phyloP scores from a whole-genome alignment of 306 rosid species.

The Carpinus fangiana region DNA sequence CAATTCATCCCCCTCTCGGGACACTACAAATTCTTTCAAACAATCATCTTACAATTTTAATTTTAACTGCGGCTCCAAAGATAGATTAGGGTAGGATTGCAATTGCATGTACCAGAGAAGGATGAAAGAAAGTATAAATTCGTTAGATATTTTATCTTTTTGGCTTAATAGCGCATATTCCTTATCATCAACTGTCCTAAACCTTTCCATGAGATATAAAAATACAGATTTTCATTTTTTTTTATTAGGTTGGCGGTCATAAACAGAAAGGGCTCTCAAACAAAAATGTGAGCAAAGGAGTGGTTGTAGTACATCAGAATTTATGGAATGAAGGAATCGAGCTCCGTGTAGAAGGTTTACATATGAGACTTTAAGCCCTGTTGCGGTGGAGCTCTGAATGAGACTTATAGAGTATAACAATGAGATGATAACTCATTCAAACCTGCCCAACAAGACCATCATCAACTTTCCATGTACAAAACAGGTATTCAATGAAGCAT shows the following conservation, averaged over 20 bases:
- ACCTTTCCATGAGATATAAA: not conserved
- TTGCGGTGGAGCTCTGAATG: conserved; percentile 25
- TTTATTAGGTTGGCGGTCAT: conserved; percentile 24
- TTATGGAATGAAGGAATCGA: conserved; percentile 33
- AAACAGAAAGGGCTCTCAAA: conserved; percentile 23
- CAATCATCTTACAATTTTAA: too few species aligned
- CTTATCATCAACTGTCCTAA: not conserved
- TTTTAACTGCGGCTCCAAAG: not conserved
- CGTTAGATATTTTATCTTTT: not conserved
- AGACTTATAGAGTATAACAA: conserved; percentile 29
- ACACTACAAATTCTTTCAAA: too few species aligned
- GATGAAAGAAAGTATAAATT: conserved; percentile 1
- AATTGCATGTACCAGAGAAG: not conserved
- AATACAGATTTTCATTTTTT: conserved; percentile 22
- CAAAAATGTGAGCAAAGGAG: conserved; percentile 45
- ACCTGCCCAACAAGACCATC: conserved; percentile 43
- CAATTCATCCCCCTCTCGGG: too few species aligned
- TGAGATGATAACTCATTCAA: conserved; percentile 34
- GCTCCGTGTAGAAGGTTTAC: conserved; percentile 21
- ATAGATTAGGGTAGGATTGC: not conserved
- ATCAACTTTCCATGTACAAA: conserved; percentile 6
- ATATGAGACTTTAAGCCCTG: conserved; percentile 29
- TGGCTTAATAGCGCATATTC: not conserved
- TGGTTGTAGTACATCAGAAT: conserved; percentile 34
- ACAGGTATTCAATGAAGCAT: not conserved